These are phyloP conservation scores for Porphyrellus cyaneotinctus DNA, from an alignment of 768 basidiomycete species.

Conservation along the genomic window DNA sequence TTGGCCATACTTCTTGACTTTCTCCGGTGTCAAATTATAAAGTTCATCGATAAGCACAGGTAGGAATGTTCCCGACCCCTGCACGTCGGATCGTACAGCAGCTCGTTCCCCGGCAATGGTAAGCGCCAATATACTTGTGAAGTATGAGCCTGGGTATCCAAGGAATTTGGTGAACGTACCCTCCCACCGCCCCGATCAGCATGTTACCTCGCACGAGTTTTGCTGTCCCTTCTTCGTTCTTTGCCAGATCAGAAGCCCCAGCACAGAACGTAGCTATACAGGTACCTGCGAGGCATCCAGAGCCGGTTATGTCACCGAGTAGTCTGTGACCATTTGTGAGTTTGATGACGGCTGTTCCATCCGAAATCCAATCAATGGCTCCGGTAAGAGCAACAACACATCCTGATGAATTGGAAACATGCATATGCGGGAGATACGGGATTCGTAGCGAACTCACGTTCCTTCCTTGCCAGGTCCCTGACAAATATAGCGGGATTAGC, in stretches of 20 bases:
- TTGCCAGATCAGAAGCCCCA: slow-evolving; percentile 45
- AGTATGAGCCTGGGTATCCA: slow-evolving; percentile 3
- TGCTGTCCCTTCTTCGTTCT: slow-evolving; percentile 29
- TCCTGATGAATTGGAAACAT: slow-evolving; percentile 39
- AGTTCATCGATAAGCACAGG: slow-evolving; percentile 64
- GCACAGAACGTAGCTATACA: slow-evolving; percentile 79
- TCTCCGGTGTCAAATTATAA: slow-evolving; percentile 40
- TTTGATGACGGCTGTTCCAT: slow-evolving; percentile 66
- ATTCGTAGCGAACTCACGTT: slow-evolving; percentile 49
- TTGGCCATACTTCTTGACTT: slow-evolving; percentile 28
- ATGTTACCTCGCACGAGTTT: slow-evolving; percentile 72
- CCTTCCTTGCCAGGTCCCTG: slow-evolving; percentile 59
- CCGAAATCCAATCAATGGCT: slow-evolving; percentile 75
- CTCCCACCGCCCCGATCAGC: slow-evolving; percentile 70
- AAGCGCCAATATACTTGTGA: slow-evolving; percentile 48
- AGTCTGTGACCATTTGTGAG: slow-evolving; percentile 70
- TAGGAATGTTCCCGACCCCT: slow-evolving; percentile 62
- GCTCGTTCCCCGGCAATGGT: slow-evolving; percentile 62
- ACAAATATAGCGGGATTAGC: slow-evolving; percentile 70
- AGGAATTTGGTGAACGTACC: slow-evolving; percentile 42
- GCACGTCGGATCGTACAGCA: slow-evolving; percentile 46
- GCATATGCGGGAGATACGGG: background rate
- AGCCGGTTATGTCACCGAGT: slow-evolving; percentile 82
- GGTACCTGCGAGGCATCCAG: slow-evolving; percentile 82
- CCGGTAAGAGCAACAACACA: slow-evolving; percentile 83